These are phyloP conservation scores for Microdochium bolleyi DNA, from an alignment of 2,329 filamentous ascomycete species.

Conservation along the genomic window DNA sequence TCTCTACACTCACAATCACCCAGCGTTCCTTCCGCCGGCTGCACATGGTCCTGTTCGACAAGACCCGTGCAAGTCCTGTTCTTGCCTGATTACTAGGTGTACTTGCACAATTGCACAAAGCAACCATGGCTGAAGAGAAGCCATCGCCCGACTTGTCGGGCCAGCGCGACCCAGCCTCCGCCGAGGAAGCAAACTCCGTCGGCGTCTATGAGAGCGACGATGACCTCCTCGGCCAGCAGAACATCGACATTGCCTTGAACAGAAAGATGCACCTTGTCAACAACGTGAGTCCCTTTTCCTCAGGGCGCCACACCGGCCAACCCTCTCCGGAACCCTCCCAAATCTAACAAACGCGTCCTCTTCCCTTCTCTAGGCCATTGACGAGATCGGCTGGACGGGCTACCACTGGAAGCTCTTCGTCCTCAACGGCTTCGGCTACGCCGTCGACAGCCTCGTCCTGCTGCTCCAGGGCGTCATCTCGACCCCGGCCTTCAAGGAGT, in stretches of 20 bases:
- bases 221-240: constrained; percentile 49
- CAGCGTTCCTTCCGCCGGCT: too few species aligned
- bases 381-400: constrained; percentile 23
- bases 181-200: neutral
- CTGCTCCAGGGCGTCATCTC: constrained; percentile 58
- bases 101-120: neutral
- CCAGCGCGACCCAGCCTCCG: neutral
- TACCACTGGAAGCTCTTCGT: constrained; percentile 50
- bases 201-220: constrained; percentile 11
- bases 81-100: too few species aligned
- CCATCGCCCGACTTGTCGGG: neutral
- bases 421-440: constrained; percentile 55
- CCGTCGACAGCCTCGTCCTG: constrained; percentile 47
- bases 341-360: neutral
- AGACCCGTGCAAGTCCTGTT: too few species aligned
- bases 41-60: too few species aligned
- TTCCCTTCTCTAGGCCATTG: constrained; percentile 16
- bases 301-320: neutral
- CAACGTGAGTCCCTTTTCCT: constrained; percentile 36
- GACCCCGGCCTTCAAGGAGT: constrained; percentile 48
- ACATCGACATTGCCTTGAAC: constrained; percentile 52
- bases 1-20: too few species aligned
- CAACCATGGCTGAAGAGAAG: neutral
- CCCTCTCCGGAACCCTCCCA: neutral
- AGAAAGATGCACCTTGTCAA: constrained; percentile 65